Percentiles rank a stretch among this genome's conserved stretches.
These are phyloP conservation scores for Prunus armeniaca DNA, from an alignment of 306 rosid species.

Conservation along the genomic window DNA sequence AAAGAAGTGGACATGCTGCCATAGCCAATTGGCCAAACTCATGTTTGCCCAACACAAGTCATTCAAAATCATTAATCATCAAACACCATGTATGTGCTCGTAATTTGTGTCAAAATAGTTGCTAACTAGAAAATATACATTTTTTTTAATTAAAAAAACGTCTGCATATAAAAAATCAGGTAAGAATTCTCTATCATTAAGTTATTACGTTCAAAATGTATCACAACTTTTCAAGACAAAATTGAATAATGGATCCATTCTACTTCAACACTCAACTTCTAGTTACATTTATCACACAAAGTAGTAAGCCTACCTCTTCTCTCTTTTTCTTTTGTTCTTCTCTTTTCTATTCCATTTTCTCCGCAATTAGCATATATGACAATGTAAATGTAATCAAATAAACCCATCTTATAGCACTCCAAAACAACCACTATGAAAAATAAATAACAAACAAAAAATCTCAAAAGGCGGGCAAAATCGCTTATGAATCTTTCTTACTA, in stretches of 20 bases:
- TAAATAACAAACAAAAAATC: neutral
- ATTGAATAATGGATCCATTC: slow-evolving; percentile 48
- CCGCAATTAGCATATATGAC: slow-evolving; percentile 31
- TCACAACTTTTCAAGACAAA: slow-evolving; percentile 41
- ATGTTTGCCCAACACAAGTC: too few relatives aligned
- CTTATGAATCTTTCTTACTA: slow-evolving; percentile 72
- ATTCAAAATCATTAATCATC: too few relatives aligned
- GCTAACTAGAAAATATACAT: too few relatives aligned
- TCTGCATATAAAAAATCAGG: too few relatives aligned
- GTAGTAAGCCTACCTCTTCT: slow-evolving; percentile 23
- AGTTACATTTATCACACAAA: slow-evolving; percentile 26
- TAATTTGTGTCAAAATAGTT: too few relatives aligned
- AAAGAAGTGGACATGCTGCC: too few relatives aligned
- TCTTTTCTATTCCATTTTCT: neutral
- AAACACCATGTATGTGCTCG: too few relatives aligned
- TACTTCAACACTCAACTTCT: slow-evolving; percentile 23
- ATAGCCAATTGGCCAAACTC: too few relatives aligned
- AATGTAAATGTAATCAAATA: slow-evolving; percentile 25
- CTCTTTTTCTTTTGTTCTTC: neutral
- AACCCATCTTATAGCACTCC: slow-evolving; percentile 36
- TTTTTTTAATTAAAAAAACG: too few relatives aligned
- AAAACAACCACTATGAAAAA: slow-evolving; percentile 19
- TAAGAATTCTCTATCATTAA: too few relatives aligned
- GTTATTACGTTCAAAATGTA: slow-evolving; percentile 18
- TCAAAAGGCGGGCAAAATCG: slow-evolving; percentile 13